Base-by-base conservation (phyloP, 352 stramenopile species). In the Phytophthora citricola region DNA sequence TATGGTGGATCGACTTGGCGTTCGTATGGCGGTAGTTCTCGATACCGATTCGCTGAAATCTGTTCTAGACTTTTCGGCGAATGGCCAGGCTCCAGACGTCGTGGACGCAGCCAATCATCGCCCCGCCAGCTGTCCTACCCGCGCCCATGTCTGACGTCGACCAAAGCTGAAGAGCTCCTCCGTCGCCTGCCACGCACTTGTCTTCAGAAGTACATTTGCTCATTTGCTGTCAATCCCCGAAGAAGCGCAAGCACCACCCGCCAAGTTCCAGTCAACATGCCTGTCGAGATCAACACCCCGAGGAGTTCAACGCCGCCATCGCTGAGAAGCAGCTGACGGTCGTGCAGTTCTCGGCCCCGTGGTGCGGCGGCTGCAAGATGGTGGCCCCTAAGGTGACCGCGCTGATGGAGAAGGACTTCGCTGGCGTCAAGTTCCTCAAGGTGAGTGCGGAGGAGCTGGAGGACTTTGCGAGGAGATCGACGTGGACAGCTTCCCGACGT, bases 341-440 rank as follows among this genome's bases (percentile, higher is more conserved):
- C 32, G 81, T 81, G 41, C 72, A 79, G 50, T 90, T 90, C 73
- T 85, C 77, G n/a, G 85, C 85, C 40, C 78, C 81, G 32, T 93
- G 83, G 83, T 93, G 85, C 73, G 85, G 85, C 52, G 76, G 80
- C 58, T 93, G 85, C 75, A 91, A 91, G 73, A 78, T 83, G 61
- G 79, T 92, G 47, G 80, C 79, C 15, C 81, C 85, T 9, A 75
- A 84, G 39, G 78, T 93, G 46, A 71, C 63, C 22, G 76, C 86
- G 71, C 73, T 93, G 27, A 81, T 83, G 52, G 74, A 85, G 50
- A 27, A 32, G 5, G 79, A 90, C 48, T 79, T 91, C 54, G 24
- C 73, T 34, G 32, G 63, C 49, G 78, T 87, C 69, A 68, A 84
- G 40, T 94, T 91, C 55, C 41, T 90, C 52, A 92, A 94, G 63